phyloP scores from a whole-genome alignment of 2,329 filamentous ascomycete species.

The Aspergillus eucalypticola region DNA sequence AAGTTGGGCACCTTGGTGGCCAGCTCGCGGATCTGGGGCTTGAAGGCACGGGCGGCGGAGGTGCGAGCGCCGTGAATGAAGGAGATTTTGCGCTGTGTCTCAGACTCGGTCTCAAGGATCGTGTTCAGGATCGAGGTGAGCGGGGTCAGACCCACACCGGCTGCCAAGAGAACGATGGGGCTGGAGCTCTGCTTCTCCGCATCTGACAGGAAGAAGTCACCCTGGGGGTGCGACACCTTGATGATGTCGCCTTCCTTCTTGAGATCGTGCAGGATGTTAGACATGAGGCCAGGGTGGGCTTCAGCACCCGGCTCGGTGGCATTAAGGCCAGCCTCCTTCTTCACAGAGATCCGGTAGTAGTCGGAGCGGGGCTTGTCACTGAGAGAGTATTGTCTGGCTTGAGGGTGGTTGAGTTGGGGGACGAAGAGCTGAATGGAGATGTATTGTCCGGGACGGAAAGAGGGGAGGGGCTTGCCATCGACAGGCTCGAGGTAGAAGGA shows the following conservation, averaged over 20 bases:
- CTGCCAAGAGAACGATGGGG: conserved; percentile 63
- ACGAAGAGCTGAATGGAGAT: conserved; percentile 64
- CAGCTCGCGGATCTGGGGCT: conserved; percentile 53
- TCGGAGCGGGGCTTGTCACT: conserved; percentile 63
- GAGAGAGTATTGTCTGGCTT: conserved; percentile 72
- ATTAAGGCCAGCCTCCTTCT: conserved; percentile 62
- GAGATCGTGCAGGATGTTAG: conserved; percentile 66
- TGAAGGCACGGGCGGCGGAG: conserved; percentile 53
- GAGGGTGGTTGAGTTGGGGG: conserved; percentile 60
- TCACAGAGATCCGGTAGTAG: conserved; percentile 71
- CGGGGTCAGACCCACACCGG: conserved; percentile 62
- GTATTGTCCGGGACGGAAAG: conserved; percentile 71
- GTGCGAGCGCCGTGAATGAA: conserved; percentile 62
- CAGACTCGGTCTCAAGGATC: conserved; percentile 39
- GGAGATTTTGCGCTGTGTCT: conserved; percentile 53
- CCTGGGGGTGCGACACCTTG: conserved; percentile 66
- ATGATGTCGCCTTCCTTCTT: conserved; percentile 63
- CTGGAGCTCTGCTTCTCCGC: conserved; percentile 40
- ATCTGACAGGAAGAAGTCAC: conserved; percentile 58
- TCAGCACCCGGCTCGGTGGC: conserved; percentile 47
- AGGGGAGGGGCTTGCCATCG: conserved; percentile 61
- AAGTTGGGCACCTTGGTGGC: conserved; percentile 49
- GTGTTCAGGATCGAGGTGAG: conserved; percentile 63
- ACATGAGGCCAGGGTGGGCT: conserved; percentile 64
- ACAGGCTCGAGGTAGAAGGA: conserved; percentile 69